phyloP scores from a whole-genome alignment of 495 filamentous ascomycete species.

The Penicillium diatomitis region DNA sequence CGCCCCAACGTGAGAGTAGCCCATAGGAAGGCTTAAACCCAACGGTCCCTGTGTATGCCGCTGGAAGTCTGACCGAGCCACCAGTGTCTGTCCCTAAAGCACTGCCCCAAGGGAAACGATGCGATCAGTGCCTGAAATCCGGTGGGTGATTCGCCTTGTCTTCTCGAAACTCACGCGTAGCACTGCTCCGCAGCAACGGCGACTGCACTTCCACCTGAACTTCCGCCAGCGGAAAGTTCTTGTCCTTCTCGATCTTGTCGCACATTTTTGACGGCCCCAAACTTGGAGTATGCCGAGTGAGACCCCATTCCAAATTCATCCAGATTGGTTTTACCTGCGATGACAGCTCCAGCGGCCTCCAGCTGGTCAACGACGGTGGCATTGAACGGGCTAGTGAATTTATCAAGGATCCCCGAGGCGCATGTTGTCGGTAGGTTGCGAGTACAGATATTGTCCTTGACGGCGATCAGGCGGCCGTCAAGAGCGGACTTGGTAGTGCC shows the following conservation, averaged over 20 bases:
- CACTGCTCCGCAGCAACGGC: constrained; percentile 67
- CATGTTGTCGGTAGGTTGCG: constrained; percentile 64
- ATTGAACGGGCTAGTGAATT: constrained; percentile 66
- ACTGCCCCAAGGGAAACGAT: constrained; percentile 18
- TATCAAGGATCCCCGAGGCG: constrained; percentile 65
- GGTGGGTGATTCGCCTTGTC: not conserved
- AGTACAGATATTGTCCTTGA: constrained; percentile 90
- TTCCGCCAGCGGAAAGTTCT: constrained; percentile 69
- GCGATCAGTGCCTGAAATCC: not conserved
- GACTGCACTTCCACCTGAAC: constrained; percentile 88
- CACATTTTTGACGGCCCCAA: constrained; percentile 54
- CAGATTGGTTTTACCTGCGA: constrained; percentile 80
- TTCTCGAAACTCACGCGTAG: constrained; percentile 41
- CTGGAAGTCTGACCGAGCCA: constrained; percentile 84
- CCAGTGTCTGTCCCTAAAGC: constrained; percentile 93
- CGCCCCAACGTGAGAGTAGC: constrained; percentile 74
- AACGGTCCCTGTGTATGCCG: constrained; percentile 77
- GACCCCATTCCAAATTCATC: constrained; percentile 99
- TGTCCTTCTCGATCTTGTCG: constrained; percentile 15
- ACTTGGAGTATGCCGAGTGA: constrained; percentile 66
- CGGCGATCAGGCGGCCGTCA: constrained; percentile 54
- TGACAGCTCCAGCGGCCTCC: constrained; percentile 50
- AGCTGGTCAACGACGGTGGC: constrained; percentile 71
- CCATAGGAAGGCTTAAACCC: constrained; percentile 95
- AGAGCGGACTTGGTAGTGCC: constrained; percentile 26